Base-by-base conservation (phyloP, 2,329 filamentous ascomycete genomes). In the Fusarium sp. region DNA sequence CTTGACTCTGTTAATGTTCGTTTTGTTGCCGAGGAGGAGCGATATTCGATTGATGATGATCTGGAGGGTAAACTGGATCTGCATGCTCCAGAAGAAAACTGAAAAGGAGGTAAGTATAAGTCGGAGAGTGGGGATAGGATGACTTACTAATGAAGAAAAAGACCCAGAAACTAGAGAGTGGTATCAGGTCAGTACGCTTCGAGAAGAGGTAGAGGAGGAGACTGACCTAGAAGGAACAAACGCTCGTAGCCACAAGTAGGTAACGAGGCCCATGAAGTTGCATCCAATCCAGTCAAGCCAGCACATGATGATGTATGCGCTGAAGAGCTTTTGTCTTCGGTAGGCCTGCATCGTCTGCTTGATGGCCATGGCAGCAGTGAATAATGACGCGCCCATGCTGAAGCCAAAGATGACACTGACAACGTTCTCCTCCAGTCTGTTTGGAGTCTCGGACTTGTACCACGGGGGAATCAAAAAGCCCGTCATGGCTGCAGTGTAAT, bases 11-110 rank as follows among this genome's bases (percentile, higher is more conserved):
- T 62, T 65, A 44, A 72, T 65, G 5, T 35, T 69, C 16, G 26
- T 38, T 35, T 72, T 72, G 47, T 65, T 69, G n/a, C 24, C 55
- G 10, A 72, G 30, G 2, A 72, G 33, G 4, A 72, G 70, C 2
- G 70, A 65, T 57, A 72, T 72, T 16, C 70, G 68, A 36, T 72
- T 72, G 48, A 72, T 72, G 48, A 72, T 72, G 18, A 72, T 72
- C 31, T 72, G 70, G 5, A 72, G 24, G 15, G 68, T 72, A 16
- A 72, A 72, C 16, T 72, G 70, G 15, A 72, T 72, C 44, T 72
- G 70, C 68, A 72, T 72, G 13, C 68, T 72, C 70, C 70, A 72
- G 13, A 61, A 56, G 48, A 61, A 57, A 36, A 72, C 70, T 72
- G 14, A 1, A 22, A 20, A 13, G 33, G 24, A 18, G 2, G 48